A percentile compares a stretch with the other conserved stretches of the same genome.
Evolutionary conservation across 176 grass and related monocot genomes (phyloP).

Genomic region (Melocanna baccifera): DNA sequence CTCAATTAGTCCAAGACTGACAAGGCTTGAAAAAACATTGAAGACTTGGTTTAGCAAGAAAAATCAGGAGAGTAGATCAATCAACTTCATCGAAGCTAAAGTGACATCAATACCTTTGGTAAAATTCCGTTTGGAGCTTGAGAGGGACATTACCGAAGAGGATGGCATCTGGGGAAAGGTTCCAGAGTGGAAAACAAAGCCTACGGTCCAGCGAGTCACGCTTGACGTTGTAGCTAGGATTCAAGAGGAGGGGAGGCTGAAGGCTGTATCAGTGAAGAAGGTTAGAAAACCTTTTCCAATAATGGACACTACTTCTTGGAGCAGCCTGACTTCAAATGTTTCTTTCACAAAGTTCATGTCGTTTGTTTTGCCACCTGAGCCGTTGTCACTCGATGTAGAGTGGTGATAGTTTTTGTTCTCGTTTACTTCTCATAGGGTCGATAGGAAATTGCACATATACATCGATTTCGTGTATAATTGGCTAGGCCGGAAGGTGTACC

Average conservation of each 20-base stretch:
- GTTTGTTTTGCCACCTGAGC: conserved; percentile 72
- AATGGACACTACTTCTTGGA: conserved; percentile 63
- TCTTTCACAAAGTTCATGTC: conserved; percentile 77
- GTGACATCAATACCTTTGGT: conserved; percentile 48
- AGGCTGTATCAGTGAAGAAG: conserved; percentile 63
- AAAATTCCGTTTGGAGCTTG: conserved; percentile 71
- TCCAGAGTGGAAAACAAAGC: conserved; percentile 76
- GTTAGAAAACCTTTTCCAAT: conserved; percentile 40
- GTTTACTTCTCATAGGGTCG: conserved; percentile 16
- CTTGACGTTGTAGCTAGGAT: conserved; percentile 68
- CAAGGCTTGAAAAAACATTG: conserved; percentile 52
- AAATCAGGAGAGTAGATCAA: conserved; percentile 34
- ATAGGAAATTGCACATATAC: conserved; percentile 44
- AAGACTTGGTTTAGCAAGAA: conserved; percentile 45
- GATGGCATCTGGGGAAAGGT: conserved; percentile 48
- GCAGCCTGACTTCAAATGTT: conserved; percentile 75
- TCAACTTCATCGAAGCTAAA: conserved; percentile 65
- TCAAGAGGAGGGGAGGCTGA: conserved; percentile 52
- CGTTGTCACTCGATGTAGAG: conserved; percentile 70
- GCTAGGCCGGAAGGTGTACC: conserved; percentile 2
- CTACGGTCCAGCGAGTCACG: conserved; percentile 37
- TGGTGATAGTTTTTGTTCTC: conserved; percentile 47
- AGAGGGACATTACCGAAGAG: conserved; percentile 59
- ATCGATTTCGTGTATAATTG: conserved; percentile 38
- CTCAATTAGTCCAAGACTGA: conserved; percentile 60